Evolutionary conservation across 352 stramenopile genomes (phyloP).

Genomic region (Globisporangium cystogenes): DNA sequence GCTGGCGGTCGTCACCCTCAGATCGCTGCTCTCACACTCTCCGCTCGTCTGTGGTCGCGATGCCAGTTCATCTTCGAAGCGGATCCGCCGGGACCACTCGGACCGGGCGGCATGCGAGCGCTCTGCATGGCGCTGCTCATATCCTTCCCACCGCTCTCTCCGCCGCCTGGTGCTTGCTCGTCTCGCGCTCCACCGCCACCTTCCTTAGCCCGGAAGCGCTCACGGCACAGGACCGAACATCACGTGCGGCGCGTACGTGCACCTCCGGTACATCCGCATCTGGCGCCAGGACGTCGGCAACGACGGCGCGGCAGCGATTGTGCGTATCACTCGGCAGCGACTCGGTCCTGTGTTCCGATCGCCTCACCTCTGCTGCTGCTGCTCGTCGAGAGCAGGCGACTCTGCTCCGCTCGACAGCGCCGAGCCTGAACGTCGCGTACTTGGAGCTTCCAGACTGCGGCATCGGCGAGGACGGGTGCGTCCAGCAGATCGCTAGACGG

Average conservation of each 20-base stretch:
- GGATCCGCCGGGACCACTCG: slow-evolving; percentile 50
- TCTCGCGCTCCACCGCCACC: neutral
- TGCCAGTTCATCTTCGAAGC: slow-evolving; percentile 75
- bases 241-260: slow-evolving; percentile 52
- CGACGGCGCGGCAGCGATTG: slow-evolving; percentile 63
- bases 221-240: slow-evolving; percentile 63
- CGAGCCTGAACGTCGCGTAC: slow-evolving; percentile 65
- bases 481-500: neutral
- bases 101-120: slow-evolving; percentile 56
- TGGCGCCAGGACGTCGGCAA: slow-evolving; percentile 79
- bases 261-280: slow-evolving; percentile 71
- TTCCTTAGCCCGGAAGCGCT: slow-evolving; percentile 25
- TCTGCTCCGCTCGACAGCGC: slow-evolving; percentile 31
- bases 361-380: neutral
- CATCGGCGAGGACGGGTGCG: slow-evolving; percentile 51
- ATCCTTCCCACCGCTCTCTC: slow-evolving; percentile 50
- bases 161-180: slow-evolving; percentile 8
- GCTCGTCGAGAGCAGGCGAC: slow-evolving; percentile 20
- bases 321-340: slow-evolving; percentile 14
- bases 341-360: neutral
- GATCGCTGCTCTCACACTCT: neutral
- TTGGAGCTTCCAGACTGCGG: slow-evolving; percentile 72
- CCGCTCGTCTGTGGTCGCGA: neutral
- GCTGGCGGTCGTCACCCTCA: neutral
- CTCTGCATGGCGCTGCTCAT: slow-evolving; percentile 73